A percentile compares a stretch with the other conserved stretches of the same genome.
phyloP scores from a whole-genome alignment of 441 rosid genomes.

The Geranium incanum region DNA sequence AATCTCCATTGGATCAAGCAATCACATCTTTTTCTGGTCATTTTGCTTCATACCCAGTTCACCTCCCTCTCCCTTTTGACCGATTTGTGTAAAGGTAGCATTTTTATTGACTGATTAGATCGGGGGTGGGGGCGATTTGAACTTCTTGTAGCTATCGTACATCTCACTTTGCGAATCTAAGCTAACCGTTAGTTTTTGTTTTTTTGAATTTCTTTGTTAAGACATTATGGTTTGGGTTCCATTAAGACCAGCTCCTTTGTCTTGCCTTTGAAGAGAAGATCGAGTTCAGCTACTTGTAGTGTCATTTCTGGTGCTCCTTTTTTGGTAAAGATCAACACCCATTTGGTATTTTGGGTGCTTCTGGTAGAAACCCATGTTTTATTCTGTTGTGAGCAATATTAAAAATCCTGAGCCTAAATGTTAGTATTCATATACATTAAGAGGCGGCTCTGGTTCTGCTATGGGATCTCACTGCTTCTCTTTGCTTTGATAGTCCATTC shows the following conservation, averaged over 20 bases:
- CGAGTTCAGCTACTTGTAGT: conserved; percentile 2
- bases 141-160: background rate
- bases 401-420: conserved; percentile 30
- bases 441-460: conserved; percentile 32
- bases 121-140: conserved; percentile 5
- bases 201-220: background rate
- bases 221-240: background rate
- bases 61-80: background rate
- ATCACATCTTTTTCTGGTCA: background rate
- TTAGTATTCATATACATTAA: conserved; percentile 23
- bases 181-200: background rate
- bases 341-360: conserved; percentile 11
- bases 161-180: background rate
- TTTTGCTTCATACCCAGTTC: conserved; percentile 2
- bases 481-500: conserved; percentile 18
- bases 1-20: background rate
- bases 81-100: conserved; percentile 5
- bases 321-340: background rate
- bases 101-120: conserved; percentile 7
- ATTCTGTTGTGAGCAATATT: conserved; percentile 12
- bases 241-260: conserved; percentile 2
- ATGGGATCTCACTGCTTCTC: conserved; percentile 32
- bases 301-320: background rate
- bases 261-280: background rate
- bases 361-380: conserved; percentile 23